Base-by-base conservation (phyloP, 164 flowering plant species). In the Aristolochia fimbriata region DNA sequence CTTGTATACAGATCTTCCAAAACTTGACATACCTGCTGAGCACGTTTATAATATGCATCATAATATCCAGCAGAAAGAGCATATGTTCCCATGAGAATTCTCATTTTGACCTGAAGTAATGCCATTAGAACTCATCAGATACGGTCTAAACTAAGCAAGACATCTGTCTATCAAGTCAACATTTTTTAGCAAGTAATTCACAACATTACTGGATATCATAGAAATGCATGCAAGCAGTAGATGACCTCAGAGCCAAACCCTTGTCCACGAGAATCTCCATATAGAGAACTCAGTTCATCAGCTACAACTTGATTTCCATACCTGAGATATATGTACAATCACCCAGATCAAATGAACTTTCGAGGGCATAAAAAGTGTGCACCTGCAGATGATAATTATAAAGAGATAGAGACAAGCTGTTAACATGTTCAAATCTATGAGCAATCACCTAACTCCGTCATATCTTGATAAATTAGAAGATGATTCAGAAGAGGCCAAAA, bases 31-130 rank as follows among this genome's bases (percentile, higher is more conserved):
- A 91, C 97, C 97, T 93, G 91, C 69, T 93, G 99, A 10, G 99
- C 97, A 70, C 94, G 90, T 75, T 93, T 93, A 83, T 93, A 93
- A 73, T 90, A 93, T 54, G 94, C 97, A 84, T 93, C 99, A 80
- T 87, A 93, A 72, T 93, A 93, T 61, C 99, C 99, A 73, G 96
- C 91, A 31, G 99, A 93, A 65, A 93, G 94, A 51, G 94, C 97
- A 77, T 87, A 93, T 43, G 97, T 93, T 61, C 99, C 99, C 90
- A 80, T 93, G 48, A 93, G 69, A 65, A 93, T 89, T 79, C 99
- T 84, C 92, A 74, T 87, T 75, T 93, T 90, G 33, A 93, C 98
- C 98, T 93, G 82, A 33, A 67, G 21, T 63, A 10, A 55, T 15
- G 13, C 41, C 20, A 55, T 22, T 6, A 15, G 11, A 37, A 37